phyloP scores from a whole-genome alignment of 108 stramenopile species.

The Nannochloropsis gaditana region DNA sequence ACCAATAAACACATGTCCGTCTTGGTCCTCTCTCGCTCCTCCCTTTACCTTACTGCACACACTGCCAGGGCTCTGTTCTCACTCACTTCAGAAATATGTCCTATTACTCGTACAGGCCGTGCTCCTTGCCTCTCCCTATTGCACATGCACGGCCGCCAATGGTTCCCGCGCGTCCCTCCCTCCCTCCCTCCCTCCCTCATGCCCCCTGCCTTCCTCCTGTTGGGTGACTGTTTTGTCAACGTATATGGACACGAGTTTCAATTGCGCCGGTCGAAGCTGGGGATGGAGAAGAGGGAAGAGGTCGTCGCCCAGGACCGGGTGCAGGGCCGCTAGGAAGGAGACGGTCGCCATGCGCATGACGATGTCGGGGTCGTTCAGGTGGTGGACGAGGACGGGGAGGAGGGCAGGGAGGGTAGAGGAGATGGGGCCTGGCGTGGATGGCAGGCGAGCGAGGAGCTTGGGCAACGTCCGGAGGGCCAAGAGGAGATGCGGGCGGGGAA shows the following conservation, averaged over 20 bases:
- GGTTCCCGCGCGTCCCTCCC: background rate
- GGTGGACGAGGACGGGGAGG: background rate
- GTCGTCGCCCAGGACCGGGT: background rate
- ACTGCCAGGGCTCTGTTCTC: background rate
- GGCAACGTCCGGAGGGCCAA: background rate
- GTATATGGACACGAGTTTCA: background rate
- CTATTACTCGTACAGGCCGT: background rate
- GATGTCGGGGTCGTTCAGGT: background rate
- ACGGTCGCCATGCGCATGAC: background rate
- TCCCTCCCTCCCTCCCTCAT: background rate
- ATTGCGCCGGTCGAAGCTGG: background rate
- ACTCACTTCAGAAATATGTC: background rate
- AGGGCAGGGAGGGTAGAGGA: background rate
- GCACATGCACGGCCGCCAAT: background rate
- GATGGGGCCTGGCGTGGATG: background rate
- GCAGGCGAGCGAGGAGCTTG: slow-evolving; percentile 12
- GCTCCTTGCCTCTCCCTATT: background rate
- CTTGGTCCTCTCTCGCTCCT: background rate
- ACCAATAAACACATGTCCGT: background rate
- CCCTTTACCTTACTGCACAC: background rate
- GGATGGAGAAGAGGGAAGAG: background rate
- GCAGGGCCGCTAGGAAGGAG: background rate
- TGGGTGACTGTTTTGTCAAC: background rate
- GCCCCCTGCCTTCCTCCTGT: background rate
- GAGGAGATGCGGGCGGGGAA: background rate